Percentiles rank a stretch among this genome's conserved stretches.
Conservation (phyloP, 2,329 filamentous ascomycete species). For the Colletotrichum noveboracense region DNA sequence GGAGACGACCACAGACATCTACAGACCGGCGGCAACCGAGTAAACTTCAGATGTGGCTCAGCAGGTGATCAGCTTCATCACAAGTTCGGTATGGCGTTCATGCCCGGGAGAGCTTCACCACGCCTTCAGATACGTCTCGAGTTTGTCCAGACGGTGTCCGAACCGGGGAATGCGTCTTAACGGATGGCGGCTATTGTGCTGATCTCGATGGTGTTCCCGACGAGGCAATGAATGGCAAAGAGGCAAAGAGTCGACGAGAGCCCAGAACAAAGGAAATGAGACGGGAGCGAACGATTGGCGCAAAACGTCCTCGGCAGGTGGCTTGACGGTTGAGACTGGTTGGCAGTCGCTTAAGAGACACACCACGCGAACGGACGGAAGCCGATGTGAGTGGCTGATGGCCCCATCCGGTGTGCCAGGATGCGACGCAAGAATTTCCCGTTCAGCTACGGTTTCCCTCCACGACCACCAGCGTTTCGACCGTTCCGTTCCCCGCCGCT, state of each 20-base stretch:
- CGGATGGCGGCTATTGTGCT: neutral
- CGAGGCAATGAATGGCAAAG: neutral
- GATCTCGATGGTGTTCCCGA: constrained; percentile 12
- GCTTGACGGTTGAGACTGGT: constrained; percentile 1
- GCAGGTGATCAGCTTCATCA: constrained; percentile 1
- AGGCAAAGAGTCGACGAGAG: neutral
- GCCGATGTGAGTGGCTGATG: constrained; percentile 13
- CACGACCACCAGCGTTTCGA: neutral
- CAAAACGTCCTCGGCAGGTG: neutral
- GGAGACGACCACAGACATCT: neutral
- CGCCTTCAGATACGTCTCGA: constrained; percentile 9
- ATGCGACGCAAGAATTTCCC: constrained; percentile 1
- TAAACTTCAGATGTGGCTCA: neutral
- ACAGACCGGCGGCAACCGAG: neutral
- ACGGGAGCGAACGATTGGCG: constrained; percentile 9
- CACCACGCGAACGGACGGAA: neutral
- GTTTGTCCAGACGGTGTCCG: neutral
- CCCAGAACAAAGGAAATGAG: constrained; percentile 9
- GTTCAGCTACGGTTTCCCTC: neutral
- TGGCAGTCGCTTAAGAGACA: neutral
- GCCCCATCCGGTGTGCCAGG: neutral
- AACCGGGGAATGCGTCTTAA: neutral
- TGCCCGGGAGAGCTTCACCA: constrained; percentile 11
- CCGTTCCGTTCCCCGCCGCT: neutral
- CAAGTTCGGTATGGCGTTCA: constrained; percentile 2